These are phyloP conservation scores for Lasiosphaeriaceae sp. DNA, from an alignment of 495 filamentous ascomycete species.

Conservation along the genomic window DNA sequence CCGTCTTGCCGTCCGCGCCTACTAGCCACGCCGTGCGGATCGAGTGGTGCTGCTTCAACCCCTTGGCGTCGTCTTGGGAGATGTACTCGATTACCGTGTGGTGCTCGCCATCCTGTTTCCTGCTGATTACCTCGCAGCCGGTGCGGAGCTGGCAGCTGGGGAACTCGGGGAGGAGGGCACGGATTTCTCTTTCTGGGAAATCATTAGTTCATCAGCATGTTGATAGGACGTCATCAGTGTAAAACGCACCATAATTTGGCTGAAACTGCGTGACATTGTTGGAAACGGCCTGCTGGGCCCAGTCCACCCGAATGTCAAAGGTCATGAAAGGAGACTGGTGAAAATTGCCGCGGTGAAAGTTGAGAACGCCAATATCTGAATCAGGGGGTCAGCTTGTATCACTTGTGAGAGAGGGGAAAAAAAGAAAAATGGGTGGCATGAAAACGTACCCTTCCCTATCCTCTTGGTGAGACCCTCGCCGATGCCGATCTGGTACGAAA, in stretches of 20 bases:
- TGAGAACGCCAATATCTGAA: conserved; percentile 6
- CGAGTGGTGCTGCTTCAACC: too few relatives aligned
- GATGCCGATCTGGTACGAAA: conserved; percentile 42
- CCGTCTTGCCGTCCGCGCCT: conserved; percentile 51
- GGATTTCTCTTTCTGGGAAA: conserved; percentile 25
- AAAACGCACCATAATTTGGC: conserved; percentile 13
- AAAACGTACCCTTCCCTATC: conserved; percentile 28
- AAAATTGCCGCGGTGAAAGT: conserved; percentile 9
- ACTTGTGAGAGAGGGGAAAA: neutral
- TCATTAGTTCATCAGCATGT: conserved; percentile 3
- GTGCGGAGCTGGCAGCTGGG: conserved; percentile 32
- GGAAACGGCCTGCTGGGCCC: conserved; percentile 6
- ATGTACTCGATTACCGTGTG: conserved; percentile 34
- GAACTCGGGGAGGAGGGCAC: conserved; percentile 13
- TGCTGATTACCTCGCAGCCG: conserved; percentile 29
- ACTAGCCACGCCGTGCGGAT: conserved; percentile 40
- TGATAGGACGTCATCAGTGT: conserved; percentile 11
- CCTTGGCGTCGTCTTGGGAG: conserved; percentile 23
- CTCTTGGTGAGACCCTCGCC: conserved; percentile 35
- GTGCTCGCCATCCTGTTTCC: conserved; percentile 27
- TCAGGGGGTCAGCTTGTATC: neutral
- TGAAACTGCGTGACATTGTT: conserved; percentile 8
- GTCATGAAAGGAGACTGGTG: conserved; percentile 3
- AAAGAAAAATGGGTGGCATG: too few relatives aligned
- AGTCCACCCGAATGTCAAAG: conserved; percentile 6